Percentiles rank a stretch among this genome's conserved stretches.
Evolutionary conservation across 768 basidiomycete species (phyloP).

Genomic region (Rhizopogon vulgaris): DNA sequence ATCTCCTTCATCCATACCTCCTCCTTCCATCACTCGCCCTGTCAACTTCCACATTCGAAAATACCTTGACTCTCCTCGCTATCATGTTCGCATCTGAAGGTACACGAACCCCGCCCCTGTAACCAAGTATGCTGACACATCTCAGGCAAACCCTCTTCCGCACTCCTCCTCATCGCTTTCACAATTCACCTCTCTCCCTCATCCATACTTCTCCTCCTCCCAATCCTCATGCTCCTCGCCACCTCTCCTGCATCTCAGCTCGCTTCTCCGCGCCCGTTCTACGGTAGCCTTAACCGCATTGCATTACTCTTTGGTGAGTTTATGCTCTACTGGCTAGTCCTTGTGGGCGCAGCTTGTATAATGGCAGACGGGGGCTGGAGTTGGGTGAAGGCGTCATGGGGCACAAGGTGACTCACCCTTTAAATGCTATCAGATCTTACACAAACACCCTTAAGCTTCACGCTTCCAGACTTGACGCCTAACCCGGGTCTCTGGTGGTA

Average conservation of each 20-base stretch:
- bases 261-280: constrained; percentile 45
- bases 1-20: constrained; percentile 86
- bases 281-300: constrained; percentile 4
- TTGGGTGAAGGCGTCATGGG: constrained; percentile 82
- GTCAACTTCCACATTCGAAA: constrained; percentile 82
- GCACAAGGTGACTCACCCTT: constrained; percentile 52
- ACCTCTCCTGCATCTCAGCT: constrained; percentile 60
- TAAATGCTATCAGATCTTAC: background rate
- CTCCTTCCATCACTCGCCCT: constrained; percentile 73
- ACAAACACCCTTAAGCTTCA: constrained; percentile 43
- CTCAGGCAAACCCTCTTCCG: constrained; percentile 50
- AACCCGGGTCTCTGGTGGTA: constrained; percentile 98
- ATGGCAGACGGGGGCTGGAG: constrained; percentile 52
- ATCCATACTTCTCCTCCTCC: constrained; percentile 58
- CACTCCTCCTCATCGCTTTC: constrained; percentile 65
- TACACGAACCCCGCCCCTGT: constrained; percentile 19
- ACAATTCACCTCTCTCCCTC: constrained; percentile 70
- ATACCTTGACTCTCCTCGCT: constrained; percentile 57
- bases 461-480: constrained; percentile 84
- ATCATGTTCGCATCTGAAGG: constrained; percentile 70
- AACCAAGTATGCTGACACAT: background rate
- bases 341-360: constrained; percentile 42
- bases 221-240: constrained; percentile 60
- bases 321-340: constrained; percentile 37
- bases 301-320: constrained; percentile 41